phyloP scores from a whole-genome alignment of 495 filamentous ascomycete species.

The Amniculicola lignicola region DNA sequence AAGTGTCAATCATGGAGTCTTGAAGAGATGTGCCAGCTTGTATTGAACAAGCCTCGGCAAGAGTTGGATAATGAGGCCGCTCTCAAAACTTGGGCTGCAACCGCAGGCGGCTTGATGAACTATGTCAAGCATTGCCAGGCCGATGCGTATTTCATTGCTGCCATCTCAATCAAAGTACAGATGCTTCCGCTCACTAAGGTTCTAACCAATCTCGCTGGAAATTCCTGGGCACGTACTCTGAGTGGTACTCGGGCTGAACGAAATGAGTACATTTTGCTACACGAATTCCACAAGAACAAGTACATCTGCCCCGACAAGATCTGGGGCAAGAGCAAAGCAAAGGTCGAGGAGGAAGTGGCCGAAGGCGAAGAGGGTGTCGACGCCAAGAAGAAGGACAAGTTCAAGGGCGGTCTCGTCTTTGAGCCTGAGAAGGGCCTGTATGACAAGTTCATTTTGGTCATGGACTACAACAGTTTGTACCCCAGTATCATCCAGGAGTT shows the following conservation, averaged over 20 bases:
- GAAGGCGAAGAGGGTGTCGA: slow-evolving; percentile 70
- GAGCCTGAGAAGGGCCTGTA: slow-evolving; percentile 97
- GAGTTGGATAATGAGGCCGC: slow-evolving; percentile 86
- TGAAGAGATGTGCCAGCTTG: slow-evolving; percentile 92
- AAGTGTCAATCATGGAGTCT: slow-evolving; percentile 98
- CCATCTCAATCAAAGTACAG: slow-evolving; percentile 80
- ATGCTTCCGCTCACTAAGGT: slow-evolving; percentile 92
- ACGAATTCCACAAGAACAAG: slow-evolving; percentile 93
- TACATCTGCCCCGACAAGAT: slow-evolving; percentile 96
- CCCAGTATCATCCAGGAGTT: slow-evolving; percentile 98
- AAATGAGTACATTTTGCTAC: slow-evolving; percentile 97
- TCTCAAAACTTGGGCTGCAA: slow-evolving; percentile 81
- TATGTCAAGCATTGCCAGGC: slow-evolving; percentile 88
- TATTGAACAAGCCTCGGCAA: slow-evolving; percentile 68
- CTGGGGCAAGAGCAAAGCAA: slow-evolving; percentile 64
- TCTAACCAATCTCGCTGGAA: slow-evolving; percentile 92
- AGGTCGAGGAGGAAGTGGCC: slow-evolving; percentile 64
- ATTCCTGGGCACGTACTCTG: slow-evolving; percentile 95
- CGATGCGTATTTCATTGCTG: slow-evolving; percentile 93
- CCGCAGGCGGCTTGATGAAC: slow-evolving; percentile 83
- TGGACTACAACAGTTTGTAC: slow-evolving; percentile 99
- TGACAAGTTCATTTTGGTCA: slow-evolving; percentile 94
- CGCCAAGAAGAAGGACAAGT: slow-evolving; percentile 95
- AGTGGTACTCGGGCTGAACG: slow-evolving; percentile 94
- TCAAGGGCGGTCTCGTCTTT: slow-evolving; percentile 96